Evolutionary conservation across 306 rosid genomes (phyloP).

Genomic region (Trifolium fragiferum): DNA sequence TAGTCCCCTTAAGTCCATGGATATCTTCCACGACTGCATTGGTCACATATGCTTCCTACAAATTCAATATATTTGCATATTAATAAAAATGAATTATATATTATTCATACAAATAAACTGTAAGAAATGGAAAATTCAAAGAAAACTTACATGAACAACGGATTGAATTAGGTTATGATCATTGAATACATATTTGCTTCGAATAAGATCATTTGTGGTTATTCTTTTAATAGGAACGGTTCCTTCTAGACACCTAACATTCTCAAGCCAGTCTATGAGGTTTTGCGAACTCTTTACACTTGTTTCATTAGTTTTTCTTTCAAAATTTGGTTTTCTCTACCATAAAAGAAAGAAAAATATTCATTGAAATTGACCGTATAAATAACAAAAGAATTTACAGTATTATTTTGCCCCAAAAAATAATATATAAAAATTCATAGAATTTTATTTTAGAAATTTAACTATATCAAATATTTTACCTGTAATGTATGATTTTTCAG

Average conservation of each 20-base stretch:
- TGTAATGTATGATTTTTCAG: conserved; percentile 18
- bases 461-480: not conserved
- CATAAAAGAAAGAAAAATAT: not conserved
- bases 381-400: not conserved
- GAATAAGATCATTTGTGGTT: conserved; percentile 19
- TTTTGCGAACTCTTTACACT: not conserved
- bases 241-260: not conserved
- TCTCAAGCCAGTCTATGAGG: not conserved
- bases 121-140: too few species aligned
- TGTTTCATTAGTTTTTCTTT: not conserved
- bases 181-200: not conserved
- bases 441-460: not conserved
- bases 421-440: too few species aligned
- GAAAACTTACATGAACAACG: not conserved
- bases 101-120: too few species aligned
- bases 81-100: too few species aligned
- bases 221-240: conserved; percentile 20
- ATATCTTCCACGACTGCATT: too few species aligned
- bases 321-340: conserved; percentile 27
- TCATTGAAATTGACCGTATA: not conserved
- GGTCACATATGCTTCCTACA: too few species aligned
- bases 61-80: too few species aligned
- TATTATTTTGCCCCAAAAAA: too few species aligned
- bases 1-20: too few species aligned
- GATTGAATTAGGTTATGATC: not conserved